Evolutionary conservation across 192 early-diverging fungal genomes (phyloP).

Genomic region (Funneliformis geosporum): DNA sequence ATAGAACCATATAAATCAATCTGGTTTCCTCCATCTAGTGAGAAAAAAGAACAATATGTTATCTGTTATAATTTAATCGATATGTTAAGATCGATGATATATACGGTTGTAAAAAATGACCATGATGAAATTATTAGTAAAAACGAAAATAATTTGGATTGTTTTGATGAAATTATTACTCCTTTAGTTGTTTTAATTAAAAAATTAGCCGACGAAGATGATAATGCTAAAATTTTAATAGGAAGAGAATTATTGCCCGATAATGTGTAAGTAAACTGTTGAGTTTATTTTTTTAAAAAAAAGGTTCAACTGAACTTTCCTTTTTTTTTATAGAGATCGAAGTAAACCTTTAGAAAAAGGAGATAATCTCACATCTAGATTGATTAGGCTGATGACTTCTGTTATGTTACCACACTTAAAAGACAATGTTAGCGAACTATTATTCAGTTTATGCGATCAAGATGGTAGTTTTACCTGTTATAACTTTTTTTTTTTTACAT

Average conservation of each 20-base stretch:
- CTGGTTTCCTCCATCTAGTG: constrained; percentile 36
- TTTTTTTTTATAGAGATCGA: constrained; percentile 61
- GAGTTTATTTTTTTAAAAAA: background rate
- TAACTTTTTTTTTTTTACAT: background rate
- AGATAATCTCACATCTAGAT: constrained; percentile 53
- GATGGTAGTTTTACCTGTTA: constrained; percentile 51
- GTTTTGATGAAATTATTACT: constrained; percentile 67
- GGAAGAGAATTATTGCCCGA: constrained; percentile 58
- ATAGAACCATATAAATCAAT: constrained; percentile 36
- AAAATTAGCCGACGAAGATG: constrained; percentile 57
- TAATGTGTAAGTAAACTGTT: constrained; percentile 57
- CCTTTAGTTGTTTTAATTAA: constrained; percentile 68
- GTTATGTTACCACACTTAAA: constrained; percentile 58
- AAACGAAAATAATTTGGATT: constrained; percentile 37
- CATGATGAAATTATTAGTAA: constrained; percentile 44
- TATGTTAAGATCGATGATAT: constrained; percentile 38
- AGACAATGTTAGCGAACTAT: constrained; percentile 61
- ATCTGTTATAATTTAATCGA: constrained; percentile 38
- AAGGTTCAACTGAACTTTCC: background rate
- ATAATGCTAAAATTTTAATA: constrained; percentile 43
- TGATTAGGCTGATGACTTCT: constrained; percentile 74
- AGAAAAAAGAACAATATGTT: constrained; percentile 31
- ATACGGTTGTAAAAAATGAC: constrained; percentile 41
- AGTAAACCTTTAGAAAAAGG: constrained; percentile 68
- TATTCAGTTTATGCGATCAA: constrained; percentile 71